Conservation (phyloP, 495 filamentous ascomycete species). For the Peziza echinospora region DNA sequence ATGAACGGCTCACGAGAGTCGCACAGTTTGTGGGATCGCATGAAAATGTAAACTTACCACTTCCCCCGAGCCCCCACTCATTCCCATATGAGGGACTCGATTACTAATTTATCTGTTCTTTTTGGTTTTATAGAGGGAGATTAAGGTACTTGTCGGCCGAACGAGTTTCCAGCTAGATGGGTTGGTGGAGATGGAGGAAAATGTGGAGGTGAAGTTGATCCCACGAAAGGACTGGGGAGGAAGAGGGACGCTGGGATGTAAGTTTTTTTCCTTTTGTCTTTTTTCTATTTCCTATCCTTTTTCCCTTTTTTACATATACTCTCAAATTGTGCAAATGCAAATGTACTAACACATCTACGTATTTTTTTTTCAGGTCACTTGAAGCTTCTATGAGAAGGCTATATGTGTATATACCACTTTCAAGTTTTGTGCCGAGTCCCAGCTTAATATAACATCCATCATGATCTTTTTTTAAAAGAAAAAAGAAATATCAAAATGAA, state of each 20-base stretch:
- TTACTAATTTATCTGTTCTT: not conserved
- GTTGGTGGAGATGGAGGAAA: slow-evolving; percentile 22
- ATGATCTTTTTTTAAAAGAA: too few relatives aligned
- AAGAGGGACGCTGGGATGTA: slow-evolving; percentile 68
- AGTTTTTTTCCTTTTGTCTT: slow-evolving; percentile 68
- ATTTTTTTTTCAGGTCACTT: too few relatives aligned
- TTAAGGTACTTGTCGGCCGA: slow-evolving; percentile 26
- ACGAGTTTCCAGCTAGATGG: slow-evolving; percentile 31
- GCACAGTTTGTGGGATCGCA: slow-evolving; percentile 66
- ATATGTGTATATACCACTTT: too few relatives aligned
- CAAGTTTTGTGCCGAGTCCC: too few relatives aligned
- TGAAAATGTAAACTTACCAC: slow-evolving; percentile 26
- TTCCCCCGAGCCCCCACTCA: not conserved
- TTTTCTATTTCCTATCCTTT: too few relatives aligned
- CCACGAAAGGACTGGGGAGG: slow-evolving; percentile 74
- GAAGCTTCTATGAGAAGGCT: not conserved
- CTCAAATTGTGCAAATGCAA: too few relatives aligned
- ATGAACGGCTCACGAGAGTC: slow-evolving; percentile 66
- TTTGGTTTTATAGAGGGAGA: slow-evolving; percentile 1
- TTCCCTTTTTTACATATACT: too few relatives aligned
- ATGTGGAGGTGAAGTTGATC: slow-evolving; percentile 45
- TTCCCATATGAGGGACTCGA: not conserved
- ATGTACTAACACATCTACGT: too few relatives aligned
- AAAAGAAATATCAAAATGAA: too few relatives aligned
- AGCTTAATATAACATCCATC: too few relatives aligned